Evolutionary conservation across 2,329 filamentous ascomycete genomes (phyloP).

Genomic region (Lasiodiplodia sp.): DNA sequence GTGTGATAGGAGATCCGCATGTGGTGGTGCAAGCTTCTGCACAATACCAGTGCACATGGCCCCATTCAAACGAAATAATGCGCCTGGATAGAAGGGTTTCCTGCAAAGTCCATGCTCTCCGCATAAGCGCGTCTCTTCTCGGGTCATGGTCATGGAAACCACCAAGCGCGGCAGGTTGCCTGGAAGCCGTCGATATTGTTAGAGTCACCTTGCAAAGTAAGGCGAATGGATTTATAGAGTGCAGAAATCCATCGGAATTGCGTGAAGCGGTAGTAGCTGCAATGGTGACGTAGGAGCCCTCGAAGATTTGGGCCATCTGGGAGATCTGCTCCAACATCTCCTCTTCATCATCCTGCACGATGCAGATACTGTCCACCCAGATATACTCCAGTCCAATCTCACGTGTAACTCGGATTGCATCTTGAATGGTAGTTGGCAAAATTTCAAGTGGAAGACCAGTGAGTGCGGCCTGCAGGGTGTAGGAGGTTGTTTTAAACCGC

Average conservation of each 20-base stretch:
- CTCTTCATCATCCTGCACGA: slow-evolving; percentile 1
- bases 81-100: background rate
- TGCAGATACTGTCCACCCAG: slow-evolving; percentile 14
- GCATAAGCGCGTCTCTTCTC: background rate
- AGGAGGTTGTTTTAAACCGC: background rate
- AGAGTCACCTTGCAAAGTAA: background rate
- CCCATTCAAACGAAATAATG: slow-evolving; percentile 1
- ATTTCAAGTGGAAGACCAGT: background rate
- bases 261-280: background rate
- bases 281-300: slow-evolving; percentile 3
- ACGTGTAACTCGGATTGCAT: background rate
- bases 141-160: background rate
- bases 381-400: background rate
- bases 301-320: slow-evolving; percentile 4
- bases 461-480: background rate
- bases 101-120: slow-evolving; percentile 25
- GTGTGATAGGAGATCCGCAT: no score
- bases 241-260: background rate
- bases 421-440: background rate
- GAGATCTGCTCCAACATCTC: background rate
- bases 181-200: background rate
- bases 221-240: background rate
- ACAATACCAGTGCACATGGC: slow-evolving; percentile 4
- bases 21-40: no score
- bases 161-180: background rate